phyloP scores from a whole-genome alignment of 805 yeast genomes.

The Yarrowia sp. region DNA sequence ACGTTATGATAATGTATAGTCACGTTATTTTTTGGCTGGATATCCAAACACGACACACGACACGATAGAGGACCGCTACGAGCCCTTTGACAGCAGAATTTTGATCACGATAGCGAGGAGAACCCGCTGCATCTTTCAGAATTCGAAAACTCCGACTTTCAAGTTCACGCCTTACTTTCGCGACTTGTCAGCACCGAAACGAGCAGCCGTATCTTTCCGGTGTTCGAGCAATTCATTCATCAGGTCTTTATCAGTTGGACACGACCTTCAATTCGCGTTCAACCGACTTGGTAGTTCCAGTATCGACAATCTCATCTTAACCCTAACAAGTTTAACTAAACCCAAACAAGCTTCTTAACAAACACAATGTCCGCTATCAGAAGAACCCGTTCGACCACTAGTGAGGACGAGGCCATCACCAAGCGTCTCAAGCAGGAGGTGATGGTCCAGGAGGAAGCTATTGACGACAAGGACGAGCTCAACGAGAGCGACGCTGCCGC shows the following conservation, averaged over 20 bases:
- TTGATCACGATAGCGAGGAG: neutral
- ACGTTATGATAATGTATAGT: slow-evolving; percentile 22
- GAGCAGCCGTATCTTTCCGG: no score
- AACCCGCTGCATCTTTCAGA: neutral
- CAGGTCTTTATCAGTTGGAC: no score
- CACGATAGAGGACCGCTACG: neutral
- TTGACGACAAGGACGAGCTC: slow-evolving; percentile 20
- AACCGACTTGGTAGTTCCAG: no score
- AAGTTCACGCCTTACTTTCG: neutral
- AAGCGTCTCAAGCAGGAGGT: slow-evolving; percentile 19
- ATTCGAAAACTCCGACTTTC: neutral
- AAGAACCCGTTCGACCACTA: neutral
- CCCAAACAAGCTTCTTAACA: neutral
- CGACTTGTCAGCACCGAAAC: no score
- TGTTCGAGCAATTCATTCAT: neutral
- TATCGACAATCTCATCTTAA: no score
- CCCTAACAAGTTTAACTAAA: neutral
- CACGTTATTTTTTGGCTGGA: neutral
- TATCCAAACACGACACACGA: neutral
- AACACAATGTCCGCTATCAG: neutral
- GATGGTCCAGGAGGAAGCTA: slow-evolving; percentile 10
- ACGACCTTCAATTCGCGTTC: no score
- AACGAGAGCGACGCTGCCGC: slow-evolving; percentile 26
- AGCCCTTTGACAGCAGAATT: neutral
- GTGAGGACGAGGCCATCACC: slow-evolving; percentile 11